A percentile compares a stretch with the other conserved stretches of the same genome.
Conservation (phyloP, 2,329 filamentous ascomycete species). For the Mollisia scopiformis region DNA sequence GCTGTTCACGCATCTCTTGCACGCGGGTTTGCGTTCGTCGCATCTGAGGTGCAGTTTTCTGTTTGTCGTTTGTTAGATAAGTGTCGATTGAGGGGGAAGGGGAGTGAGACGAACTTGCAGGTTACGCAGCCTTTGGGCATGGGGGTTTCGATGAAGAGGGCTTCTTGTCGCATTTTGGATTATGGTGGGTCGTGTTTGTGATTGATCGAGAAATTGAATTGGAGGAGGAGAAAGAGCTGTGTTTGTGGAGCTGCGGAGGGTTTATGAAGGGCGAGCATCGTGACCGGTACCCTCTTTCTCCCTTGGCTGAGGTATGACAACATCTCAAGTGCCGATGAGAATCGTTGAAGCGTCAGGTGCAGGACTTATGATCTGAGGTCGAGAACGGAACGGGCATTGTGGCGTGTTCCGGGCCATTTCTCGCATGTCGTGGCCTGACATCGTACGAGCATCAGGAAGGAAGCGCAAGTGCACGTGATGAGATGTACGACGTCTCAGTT, state of each 20-base stretch:
- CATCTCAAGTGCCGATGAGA: neutral
- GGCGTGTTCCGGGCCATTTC: neutral
- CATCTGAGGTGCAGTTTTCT: neutral
- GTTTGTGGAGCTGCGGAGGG: neutral
- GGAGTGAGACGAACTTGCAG: neutral
- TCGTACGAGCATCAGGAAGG: neutral
- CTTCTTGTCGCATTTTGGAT: neutral
- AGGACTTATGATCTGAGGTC: neutral
- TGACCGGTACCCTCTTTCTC: too few relatives aligned
- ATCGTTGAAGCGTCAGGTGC: neutral
- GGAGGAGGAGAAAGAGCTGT: too few relatives aligned
- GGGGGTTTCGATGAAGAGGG: neutral
- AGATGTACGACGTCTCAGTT: neutral
- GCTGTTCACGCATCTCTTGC: neutral
- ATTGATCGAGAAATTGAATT: neutral
- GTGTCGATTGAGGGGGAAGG: neutral
- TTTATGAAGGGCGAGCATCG: neutral
- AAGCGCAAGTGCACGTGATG: neutral
- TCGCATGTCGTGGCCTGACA: neutral
- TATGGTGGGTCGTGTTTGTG: neutral
- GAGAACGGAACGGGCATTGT: neutral
- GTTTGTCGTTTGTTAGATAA: neutral
- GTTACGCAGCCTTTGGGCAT: neutral
- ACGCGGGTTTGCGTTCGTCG: neutral
- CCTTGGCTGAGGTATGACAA: neutral